phyloP scores from a whole-genome alignment of 768 basidiomycete species.

The Tylopilus vinaceipallidus region DNA sequence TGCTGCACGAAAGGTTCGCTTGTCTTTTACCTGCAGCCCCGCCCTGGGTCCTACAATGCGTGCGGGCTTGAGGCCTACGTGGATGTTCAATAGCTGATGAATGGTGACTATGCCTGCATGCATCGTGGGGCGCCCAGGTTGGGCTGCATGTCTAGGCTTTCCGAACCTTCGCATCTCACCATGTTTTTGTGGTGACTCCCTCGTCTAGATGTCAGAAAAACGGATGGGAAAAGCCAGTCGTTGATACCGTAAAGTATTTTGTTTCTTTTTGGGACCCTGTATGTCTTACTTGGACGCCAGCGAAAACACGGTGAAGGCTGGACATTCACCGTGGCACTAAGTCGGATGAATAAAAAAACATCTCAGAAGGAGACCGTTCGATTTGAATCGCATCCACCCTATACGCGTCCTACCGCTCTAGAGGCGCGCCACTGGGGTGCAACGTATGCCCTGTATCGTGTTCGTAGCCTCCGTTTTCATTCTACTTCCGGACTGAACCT shows the following conservation, averaged over 20 bases:
- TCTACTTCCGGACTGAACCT: conserved; percentile 6
- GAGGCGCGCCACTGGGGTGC: conserved; percentile 94
- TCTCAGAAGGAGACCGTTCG: conserved; percentile 66
- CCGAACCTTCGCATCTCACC: background rate
- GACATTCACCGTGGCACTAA: conserved; percentile 69
- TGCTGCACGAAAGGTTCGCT: conserved; percentile 74
- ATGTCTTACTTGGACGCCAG: conserved; percentile 32
- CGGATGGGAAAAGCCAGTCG: conserved; percentile 81
- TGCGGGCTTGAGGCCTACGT: background rate
- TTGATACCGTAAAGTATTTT: conserved; percentile 61
- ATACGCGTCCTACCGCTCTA: conserved; percentile 59
- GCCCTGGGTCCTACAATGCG: conserved; percentile 1
- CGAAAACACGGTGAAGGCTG: conserved; percentile 48
- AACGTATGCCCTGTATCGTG: conserved; percentile 82
- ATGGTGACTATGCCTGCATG: background rate
- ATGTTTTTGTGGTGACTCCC: background rate
- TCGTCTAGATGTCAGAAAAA: conserved; percentile 74
- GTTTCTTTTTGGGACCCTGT: background rate
- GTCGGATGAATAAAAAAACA: conserved; percentile 65
- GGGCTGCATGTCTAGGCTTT: background rate
- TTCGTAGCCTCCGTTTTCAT: conserved; percentile 42
- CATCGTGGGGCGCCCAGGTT: background rate
- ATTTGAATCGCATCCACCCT: conserved; percentile 71
- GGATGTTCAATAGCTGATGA: background rate
- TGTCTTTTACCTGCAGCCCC: background rate